Evolutionary conservation across 768 basidiomycete genomes (phyloP), one percentile per base, ranked within the genome.

Genomic region (Russula lepida): DNA sequence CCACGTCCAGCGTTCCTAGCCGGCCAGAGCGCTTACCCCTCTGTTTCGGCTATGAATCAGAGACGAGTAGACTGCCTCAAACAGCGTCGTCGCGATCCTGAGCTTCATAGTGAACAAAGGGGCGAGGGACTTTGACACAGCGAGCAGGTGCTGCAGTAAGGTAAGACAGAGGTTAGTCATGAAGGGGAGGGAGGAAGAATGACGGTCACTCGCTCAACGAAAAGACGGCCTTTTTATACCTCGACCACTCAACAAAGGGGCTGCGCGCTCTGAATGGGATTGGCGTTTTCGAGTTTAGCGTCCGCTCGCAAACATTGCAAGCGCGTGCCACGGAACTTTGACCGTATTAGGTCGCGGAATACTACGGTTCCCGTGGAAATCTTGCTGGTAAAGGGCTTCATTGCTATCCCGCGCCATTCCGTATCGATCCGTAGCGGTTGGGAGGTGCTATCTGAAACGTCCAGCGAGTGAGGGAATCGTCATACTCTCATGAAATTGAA

Each of bases 11-110:
- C 62, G 17, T 43, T 48, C 39, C 51, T 41, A 49, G 52, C 52
- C 39, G 21, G 30, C 56, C 62, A 58, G 39, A 48, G 39, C 62
- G 46, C 62, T 63, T 48, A 49, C 56, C 56, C 62, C 30, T 58
- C 57, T 63, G 57, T 63, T 63, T 63, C 56, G 56, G 62, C 62
- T 63, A 63, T 63, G 62, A 63, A 63, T 63, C 62, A 63, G 62
- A 48, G 39, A 48, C 39, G 56, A 43, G 53, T 47, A 8, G 57
- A 48, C 37, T 28, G 52, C 57, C 46, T 47, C 39, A 43, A 58
- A 48, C 12, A 46, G 52, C 62, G 23, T 35, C 51, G 25, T 63
- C 52, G 2, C 52, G 39, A 6, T 58, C 46, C 62, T 63, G 62
- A 63, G 52, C 25, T 63, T 63, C 62, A 63, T 58, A 63, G 56